These are phyloP conservation scores for Syzygium jambos DNA, from an alignment of 345 rosid species.

Conservation along the genomic window DNA sequence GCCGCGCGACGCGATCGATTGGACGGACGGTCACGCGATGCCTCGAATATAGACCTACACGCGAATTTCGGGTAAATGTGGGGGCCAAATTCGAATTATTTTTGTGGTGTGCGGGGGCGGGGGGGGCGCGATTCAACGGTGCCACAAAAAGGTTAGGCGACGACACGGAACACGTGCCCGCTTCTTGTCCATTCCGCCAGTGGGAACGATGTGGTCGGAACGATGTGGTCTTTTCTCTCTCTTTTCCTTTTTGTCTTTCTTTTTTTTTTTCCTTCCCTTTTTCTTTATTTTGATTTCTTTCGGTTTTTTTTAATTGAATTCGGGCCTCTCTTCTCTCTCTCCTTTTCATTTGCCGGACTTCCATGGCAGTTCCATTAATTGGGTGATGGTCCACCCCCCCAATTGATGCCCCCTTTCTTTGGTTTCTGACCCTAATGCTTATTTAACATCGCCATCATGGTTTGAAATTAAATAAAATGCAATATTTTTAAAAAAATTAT, in stretches of 20 bases:
- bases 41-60: background rate
- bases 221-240: background rate
- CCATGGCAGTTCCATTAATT: background rate
- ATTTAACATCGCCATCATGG: background rate
- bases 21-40: no score
- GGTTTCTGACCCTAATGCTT: background rate
- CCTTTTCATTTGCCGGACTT: background rate
- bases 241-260: background rate
- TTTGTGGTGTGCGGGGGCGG: background rate
- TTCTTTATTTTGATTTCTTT: background rate
- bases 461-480: background rate
- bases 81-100: background rate
- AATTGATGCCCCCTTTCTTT: background rate
- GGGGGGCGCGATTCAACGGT: background rate
- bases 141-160: background rate
- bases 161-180: background rate
- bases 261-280: background rate
- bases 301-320: background rate
- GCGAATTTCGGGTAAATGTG: background rate
- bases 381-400: background rate
- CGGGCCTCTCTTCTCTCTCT: background rate
- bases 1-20: no score
- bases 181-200: background rate
- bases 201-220: background rate
- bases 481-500: no score